phyloP scores from a whole-genome alignment of 768 basidiomycete genomes.

The Leccinum uliginosum region DNA sequence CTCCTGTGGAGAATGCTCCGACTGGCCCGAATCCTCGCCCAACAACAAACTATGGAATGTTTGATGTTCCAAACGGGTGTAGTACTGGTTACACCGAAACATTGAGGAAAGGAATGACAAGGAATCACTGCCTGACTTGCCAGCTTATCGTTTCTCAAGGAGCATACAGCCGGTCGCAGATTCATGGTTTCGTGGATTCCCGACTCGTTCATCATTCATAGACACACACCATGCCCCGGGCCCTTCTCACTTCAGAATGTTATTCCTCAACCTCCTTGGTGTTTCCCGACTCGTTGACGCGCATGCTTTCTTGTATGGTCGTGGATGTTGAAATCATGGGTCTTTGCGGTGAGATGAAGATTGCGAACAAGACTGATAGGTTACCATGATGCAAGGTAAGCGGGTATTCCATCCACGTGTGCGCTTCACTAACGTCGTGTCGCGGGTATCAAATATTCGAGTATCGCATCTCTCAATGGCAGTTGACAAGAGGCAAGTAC shows the following conservation, averaged over 20 bases:
- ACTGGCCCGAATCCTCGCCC: constrained; percentile 52
- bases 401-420: constrained; percentile 6
- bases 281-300: constrained; percentile 95
- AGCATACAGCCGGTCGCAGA: constrained; percentile 76
- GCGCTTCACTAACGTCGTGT: constrained; percentile 4
- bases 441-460: constrained; percentile 72
- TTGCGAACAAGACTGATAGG: constrained; percentile 99
- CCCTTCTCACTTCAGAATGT: constrained; percentile 91
- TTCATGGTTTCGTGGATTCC: constrained; percentile 21
- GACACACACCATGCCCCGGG: constrained; percentile 77
- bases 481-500: constrained; percentile 61
- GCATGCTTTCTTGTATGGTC: constrained; percentile 96
- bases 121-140: constrained; percentile 69
- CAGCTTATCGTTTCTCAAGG: constrained; percentile 62
- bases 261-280: constrained; percentile 90
- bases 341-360: constrained; percentile 98
- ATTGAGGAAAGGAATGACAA: constrained; percentile 43
- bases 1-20: constrained; percentile 60
- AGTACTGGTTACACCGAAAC: constrained; percentile 40
- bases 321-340: constrained; percentile 99
- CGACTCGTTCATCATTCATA: constrained; percentile 45
- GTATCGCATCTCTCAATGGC: constrained; percentile 91
- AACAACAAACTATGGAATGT: constrained; percentile 59
- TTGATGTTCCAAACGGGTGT: constrained; percentile 63
- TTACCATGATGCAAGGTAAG: constrained; percentile 99